phyloP scores from a whole-genome alignment of 2,329 filamentous ascomycete species.

The Diaporthe vaccinii region DNA sequence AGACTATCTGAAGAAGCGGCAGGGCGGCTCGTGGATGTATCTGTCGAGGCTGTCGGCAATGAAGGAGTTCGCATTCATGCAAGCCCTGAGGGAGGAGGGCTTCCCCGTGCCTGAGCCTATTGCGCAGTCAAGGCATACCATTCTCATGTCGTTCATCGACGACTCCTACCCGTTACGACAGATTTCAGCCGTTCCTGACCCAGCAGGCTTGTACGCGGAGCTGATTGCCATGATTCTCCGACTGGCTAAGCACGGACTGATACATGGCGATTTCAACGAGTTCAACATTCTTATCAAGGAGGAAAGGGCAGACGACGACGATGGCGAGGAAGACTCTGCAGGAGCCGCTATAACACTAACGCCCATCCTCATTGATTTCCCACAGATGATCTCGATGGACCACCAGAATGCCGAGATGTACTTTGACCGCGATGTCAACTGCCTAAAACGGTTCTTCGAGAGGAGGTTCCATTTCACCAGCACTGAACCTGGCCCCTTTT shows the following conservation, averaged over 20 bases:
- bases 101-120: conserved; percentile 92
- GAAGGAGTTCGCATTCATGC: conserved; percentile 97
- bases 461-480: conserved; percentile 89
- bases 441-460: conserved; percentile 94
- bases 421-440: conserved; percentile 95
- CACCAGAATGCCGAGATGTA: conserved; percentile 96
- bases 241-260: conserved; percentile 87
- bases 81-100: conserved; percentile 83
- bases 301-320: conserved; percentile 57
- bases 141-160: conserved; percentile 95
- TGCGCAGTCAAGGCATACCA: conserved; percentile 91
- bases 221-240: conserved; percentile 88
- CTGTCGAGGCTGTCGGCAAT: conserved; percentile 92
- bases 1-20: conserved; percentile 85
- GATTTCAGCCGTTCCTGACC: conserved; percentile 85
- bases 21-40: conserved; percentile 96
- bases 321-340: conserved; percentile 49
- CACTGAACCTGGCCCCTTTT: conserved; percentile 86
- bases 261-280: conserved; percentile 99
- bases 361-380: conserved; percentile 96
- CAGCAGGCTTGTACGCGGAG: conserved; percentile 89
- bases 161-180: conserved; percentile 94
- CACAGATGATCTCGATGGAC: conserved; percentile 97
- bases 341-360: conserved; percentile 65
- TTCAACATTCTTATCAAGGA: conserved; percentile 98